These are phyloP conservation scores for Bolboschoenoplectus hybrid DNA, from an alignment of 202 grass and related monocot species.

Conservation along the genomic window DNA sequence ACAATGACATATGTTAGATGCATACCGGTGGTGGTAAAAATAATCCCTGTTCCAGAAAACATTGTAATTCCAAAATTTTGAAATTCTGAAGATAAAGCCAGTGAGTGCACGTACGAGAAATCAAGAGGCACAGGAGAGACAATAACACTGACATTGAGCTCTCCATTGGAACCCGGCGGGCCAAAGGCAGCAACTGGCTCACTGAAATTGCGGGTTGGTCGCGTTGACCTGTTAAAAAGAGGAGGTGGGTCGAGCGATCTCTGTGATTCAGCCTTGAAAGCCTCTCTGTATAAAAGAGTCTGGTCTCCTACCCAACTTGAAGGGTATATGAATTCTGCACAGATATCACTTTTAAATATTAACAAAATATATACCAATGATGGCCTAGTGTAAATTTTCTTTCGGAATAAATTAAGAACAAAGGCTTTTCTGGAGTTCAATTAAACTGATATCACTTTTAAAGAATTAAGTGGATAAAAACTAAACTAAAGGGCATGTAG, in stretches of 20 bases:
- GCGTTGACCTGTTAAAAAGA: conserved; percentile 34
- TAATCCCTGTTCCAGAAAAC: background rate
- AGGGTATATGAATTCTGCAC: conserved; percentile 89
- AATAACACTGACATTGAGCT: conserved; percentile 87
- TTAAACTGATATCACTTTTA: background rate
- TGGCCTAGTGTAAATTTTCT: background rate
- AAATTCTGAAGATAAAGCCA: too few species aligned
- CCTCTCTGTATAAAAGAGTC: conserved; percentile 69
- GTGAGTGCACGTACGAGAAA: conserved; percentile 59
- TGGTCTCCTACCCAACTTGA: conserved; percentile 92
- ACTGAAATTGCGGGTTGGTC: conserved; percentile 40
- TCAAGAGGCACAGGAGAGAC: conserved; percentile 70
- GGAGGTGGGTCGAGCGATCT: conserved; percentile 70
- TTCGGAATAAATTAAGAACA: background rate
- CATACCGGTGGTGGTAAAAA: background rate
- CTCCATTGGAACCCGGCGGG: conserved; percentile 75
- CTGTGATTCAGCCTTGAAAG: conserved; percentile 64
- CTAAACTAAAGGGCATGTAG: background rate
- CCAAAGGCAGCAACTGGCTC: conserved; percentile 89
- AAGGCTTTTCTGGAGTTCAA: background rate
- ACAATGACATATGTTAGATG: background rate
- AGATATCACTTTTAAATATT: background rate
- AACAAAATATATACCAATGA: background rate
- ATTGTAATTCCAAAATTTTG: background rate
- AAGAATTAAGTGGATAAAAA: background rate